phyloP scores from a whole-genome alignment of 208 protist species.

The Leishmania major region DNA sequence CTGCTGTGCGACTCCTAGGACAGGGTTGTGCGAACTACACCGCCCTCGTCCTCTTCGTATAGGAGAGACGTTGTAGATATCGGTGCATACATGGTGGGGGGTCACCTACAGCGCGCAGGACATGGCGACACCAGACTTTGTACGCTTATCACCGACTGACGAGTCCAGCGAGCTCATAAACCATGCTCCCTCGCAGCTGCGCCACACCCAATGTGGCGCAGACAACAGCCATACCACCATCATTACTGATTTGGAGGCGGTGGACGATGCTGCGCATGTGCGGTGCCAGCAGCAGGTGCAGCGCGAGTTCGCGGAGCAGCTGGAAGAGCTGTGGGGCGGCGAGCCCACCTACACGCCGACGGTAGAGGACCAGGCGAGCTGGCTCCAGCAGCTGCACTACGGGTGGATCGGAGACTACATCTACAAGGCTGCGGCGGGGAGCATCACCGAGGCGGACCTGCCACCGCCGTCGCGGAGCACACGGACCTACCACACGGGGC shows the following conservation, averaged over 20 bases:
- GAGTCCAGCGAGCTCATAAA: not conserved
- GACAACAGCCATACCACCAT: not conserved
- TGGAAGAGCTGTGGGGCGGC: slow-evolving; percentile 35
- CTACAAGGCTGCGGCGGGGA: slow-evolving; percentile 33
- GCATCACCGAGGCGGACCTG: slow-evolving; percentile 38
- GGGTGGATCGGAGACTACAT: slow-evolving; percentile 61
- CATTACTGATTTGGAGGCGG: not conserved
- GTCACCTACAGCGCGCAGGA: not conserved
- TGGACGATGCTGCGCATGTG: slow-evolving; percentile 17
- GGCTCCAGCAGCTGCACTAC: slow-evolving; percentile 56
- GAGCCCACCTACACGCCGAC: slow-evolving; percentile 31
- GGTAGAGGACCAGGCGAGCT: slow-evolving; percentile 42
- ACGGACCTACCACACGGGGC: slow-evolving; percentile 39
- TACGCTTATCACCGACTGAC: not conserved
- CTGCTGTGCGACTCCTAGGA: not conserved
- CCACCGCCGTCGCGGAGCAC: slow-evolving; percentile 30
- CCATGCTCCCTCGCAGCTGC: not conserved
- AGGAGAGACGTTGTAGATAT: not conserved
- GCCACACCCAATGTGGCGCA: not conserved
- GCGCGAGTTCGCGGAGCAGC: slow-evolving; percentile 9
- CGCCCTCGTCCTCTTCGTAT: not conserved
- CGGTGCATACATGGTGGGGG: not conserved
- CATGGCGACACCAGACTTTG: not conserved
- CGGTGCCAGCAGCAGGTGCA: slow-evolving; percentile 6
- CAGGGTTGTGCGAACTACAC: not conserved